Percentiles rank a stretch among this genome's conserved stretches.
Conservation (phyloP, 2,329 filamentous ascomycete species). For the Aspergillus arachidicola region DNA sequence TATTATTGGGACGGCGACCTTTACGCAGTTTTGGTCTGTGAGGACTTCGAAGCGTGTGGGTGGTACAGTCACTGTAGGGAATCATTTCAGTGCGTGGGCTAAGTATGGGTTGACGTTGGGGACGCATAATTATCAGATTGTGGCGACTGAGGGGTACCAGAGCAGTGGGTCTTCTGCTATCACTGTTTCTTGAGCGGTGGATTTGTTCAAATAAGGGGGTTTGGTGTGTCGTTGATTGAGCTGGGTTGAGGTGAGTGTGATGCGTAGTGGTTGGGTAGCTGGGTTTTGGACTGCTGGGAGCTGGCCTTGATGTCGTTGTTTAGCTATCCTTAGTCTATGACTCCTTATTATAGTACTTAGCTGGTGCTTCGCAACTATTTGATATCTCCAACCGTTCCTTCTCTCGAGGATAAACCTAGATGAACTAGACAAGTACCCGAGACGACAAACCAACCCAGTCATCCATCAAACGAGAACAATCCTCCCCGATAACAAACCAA, state of each 20-base stretch:
- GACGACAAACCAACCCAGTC: too few relatives aligned
- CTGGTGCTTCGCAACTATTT: background rate
- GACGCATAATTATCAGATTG: slow-evolving; percentile 44
- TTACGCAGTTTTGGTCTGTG: slow-evolving; percentile 48
- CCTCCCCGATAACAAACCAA: too few relatives aligned
- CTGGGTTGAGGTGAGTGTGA: too few relatives aligned
- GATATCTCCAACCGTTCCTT: too few relatives aligned
- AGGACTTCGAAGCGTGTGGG: slow-evolving; percentile 37
- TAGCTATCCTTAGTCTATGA: background rate
- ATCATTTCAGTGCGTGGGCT: slow-evolving; percentile 43
- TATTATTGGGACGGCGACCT: slow-evolving; percentile 44
- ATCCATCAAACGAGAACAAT: background rate
- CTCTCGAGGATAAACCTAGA: too few relatives aligned
- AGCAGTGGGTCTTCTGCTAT: slow-evolving; percentile 42
- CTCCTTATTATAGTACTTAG: background rate
- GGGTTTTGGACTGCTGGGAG: background rate
- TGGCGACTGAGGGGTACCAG: slow-evolving; percentile 48
- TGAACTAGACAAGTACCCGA: too few relatives aligned
- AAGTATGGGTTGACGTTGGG: slow-evolving; percentile 35
- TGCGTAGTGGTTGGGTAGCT: background rate
- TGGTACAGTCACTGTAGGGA: slow-evolving; percentile 39
- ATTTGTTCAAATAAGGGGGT: accelerated
- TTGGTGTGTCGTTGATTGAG: background rate
- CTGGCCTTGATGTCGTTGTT: background rate
- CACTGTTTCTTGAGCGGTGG: slow-evolving; percentile 32